Evolutionary conservation across 176 grass and related monocot species (phyloP), one percentile per base, ranked within the genome.

Genomic region (Bonia amplexicaulis): DNA sequence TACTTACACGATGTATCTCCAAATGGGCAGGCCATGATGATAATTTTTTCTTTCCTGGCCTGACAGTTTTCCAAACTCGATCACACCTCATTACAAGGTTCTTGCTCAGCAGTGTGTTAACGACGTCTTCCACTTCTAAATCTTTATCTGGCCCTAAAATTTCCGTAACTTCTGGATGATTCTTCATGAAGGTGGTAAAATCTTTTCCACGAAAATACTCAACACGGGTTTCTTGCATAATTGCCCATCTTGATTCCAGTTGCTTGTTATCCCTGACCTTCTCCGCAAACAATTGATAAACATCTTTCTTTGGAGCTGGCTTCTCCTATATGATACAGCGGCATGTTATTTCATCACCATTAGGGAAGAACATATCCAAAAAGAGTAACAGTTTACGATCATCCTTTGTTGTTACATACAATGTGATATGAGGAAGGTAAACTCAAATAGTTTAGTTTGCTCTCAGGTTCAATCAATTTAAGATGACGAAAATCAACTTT

Each of bases 151-250:
- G 45, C 25, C 90, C 96, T 83, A 99, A 82, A 63, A 91, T 89
- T 90, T 99, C 91, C 81, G 83, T 87, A 46, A 94, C 78, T 81
- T 99, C 96, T 83, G 91, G 86, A 96, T 94, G 82, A 74, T 94
- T 99, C 82, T 90, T 99, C 69, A 96, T 63, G 84, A 98, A 96
- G 17, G 72, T 74, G n/a, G 82, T 84, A 63, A 99, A 92, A 87
- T 99, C 96, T 88, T 99, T 99, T 66, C 93, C 96, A 79, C 96
- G 92, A 51, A 99, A 99, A 90, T 99, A 99, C 86, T 99, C 96
- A 13, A 96, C 93, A 62, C 96, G 91, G 45, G 96, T 98, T 92
- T 99, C 96, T 96, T 94, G 96, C 91, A 99, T 90, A 49, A 99
- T 94, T 74, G 96, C 96, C 96, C 96, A 99, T 90, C 96, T 90